Evolutionary conservation across 345 rosid genomes (phyloP).

Genomic region (Citrus mangshanensis): DNA sequence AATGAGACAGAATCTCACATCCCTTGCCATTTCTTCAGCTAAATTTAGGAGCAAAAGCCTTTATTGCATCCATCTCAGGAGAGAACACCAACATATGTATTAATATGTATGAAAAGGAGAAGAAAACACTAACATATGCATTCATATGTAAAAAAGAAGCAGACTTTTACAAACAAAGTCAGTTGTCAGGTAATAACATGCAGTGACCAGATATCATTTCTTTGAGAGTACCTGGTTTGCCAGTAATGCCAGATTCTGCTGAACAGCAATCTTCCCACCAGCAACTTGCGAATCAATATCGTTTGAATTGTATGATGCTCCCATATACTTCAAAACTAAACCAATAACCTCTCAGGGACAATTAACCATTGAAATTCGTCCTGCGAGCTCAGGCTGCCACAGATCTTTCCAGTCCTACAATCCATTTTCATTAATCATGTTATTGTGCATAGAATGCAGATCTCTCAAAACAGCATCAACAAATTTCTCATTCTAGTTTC

Average conservation of each 20-base stretch:
- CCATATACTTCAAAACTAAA: no score
- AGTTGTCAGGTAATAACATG: neutral
- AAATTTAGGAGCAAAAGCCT: no score
- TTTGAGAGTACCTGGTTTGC: constrained; percentile 58
- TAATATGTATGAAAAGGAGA: no score
- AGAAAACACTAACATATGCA: no score
- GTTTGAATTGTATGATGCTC: constrained; percentile 29
- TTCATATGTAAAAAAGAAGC: no score
- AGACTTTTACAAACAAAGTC: neutral
- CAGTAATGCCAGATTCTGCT: constrained; percentile 42
- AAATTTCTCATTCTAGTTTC: neutral
- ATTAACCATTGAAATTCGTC: constrained; percentile 83
- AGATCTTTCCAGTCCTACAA: constrained; percentile 88
- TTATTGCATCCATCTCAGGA: no score
- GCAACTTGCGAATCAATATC: constrained; percentile 59
- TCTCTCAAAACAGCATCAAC: neutral
- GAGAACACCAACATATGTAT: no score
- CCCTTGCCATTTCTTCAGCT: no score
- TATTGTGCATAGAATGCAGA: neutral
- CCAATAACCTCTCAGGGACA: no score
- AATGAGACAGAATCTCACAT: no score
- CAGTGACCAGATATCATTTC: neutral
- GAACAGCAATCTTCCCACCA: constrained; percentile 70
- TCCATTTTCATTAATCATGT: neutral
- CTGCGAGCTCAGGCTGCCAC: constrained; percentile 82